Percentiles rank a stretch among this genome's conserved stretches.
These are phyloP conservation scores for Candolleomyces aberdarensis DNA, from an alignment of 768 basidiomycete genomes.

Conservation along the genomic window DNA sequence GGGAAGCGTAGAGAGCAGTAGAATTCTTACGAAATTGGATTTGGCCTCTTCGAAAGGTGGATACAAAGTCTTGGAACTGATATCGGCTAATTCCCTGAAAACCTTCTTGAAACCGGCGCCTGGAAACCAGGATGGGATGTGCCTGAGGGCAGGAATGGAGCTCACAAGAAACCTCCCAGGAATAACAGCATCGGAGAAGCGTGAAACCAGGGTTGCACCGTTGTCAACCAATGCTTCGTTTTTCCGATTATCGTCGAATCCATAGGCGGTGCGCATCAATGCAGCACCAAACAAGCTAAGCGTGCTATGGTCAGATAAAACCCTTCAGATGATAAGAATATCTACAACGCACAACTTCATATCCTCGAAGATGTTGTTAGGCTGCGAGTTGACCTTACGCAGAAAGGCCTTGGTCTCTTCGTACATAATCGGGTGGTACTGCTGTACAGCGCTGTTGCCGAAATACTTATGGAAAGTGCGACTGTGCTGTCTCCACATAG, in stretches of 20 bases:
- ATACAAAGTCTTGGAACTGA: not conserved
- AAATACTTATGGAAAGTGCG: constrained; percentile 23
- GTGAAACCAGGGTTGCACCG: not conserved
- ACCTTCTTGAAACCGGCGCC: constrained; percentile 2
- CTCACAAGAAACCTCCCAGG: constrained; percentile 1
- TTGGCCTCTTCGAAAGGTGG: constrained; percentile 8
- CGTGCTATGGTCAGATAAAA: not conserved
- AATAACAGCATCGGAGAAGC: not conserved
- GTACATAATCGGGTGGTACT: constrained; percentile 14
- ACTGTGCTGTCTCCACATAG: constrained; percentile 19
- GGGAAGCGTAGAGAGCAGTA: not conserved
- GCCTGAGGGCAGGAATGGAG: not conserved
- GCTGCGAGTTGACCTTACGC: not conserved
- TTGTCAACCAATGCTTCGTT: constrained; percentile 24
- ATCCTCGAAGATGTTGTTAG: not conserved
- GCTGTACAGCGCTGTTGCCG: constrained; percentile 10
- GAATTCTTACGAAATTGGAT: not conserved
- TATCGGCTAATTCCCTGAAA: not conserved
- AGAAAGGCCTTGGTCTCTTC: constrained; percentile 1
- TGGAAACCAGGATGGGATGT: constrained; percentile 7
- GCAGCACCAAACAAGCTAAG: constrained; percentile 25
- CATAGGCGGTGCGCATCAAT: constrained; percentile 33
- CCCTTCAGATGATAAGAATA: not conserved
- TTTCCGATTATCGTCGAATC: constrained; percentile 19
- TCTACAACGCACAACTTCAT: not conserved